phyloP scores from a whole-genome alignment of 2,329 filamentous ascomycete genomes.

The Atkinsonella texensis region DNA sequence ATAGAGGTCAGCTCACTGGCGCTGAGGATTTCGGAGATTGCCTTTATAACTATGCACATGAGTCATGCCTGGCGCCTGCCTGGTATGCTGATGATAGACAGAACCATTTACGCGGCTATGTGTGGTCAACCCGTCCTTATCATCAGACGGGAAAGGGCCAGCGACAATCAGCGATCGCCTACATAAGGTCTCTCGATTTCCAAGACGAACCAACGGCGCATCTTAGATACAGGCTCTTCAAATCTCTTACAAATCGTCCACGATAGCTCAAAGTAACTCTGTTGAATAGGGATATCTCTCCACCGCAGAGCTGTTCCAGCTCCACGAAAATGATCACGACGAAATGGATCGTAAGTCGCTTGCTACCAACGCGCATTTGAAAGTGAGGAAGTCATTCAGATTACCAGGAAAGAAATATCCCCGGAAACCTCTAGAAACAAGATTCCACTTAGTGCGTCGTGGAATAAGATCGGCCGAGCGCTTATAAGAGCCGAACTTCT shows the following conservation, averaged over 20 bases:
- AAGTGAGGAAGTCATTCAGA: not conserved
- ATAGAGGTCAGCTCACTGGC: not conserved
- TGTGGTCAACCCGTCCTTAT: too few relatives aligned
- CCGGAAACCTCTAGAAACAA: not conserved
- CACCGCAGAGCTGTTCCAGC: not conserved
- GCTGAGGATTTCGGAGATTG: too few relatives aligned
- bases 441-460: slow-evolving; percentile 36
- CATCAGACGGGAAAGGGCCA: too few relatives aligned
- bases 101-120: too few relatives aligned
- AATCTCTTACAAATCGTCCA: not conserved
- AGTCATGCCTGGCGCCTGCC: too few relatives aligned
- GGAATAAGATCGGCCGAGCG: slow-evolving; percentile 45
- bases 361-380: not conserved
- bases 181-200: too few relatives aligned
- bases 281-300: not conserved
- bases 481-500: slow-evolving; percentile 48
- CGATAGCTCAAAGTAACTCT: not conserved
- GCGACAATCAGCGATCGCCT: too few relatives aligned
- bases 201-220: too few relatives aligned
- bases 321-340: not conserved
- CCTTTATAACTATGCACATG: too few relatives aligned
- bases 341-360: not conserved
- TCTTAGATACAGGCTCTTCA: too few relatives aligned
- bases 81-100: too few relatives aligned
- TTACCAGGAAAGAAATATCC: not conserved